Percentiles rank a stretch among this genome's conserved stretches.
These are phyloP conservation scores for Colletotrichum sidae DNA, from an alignment of 2,329 filamentous ascomycete genomes.

Conservation along the genomic window DNA sequence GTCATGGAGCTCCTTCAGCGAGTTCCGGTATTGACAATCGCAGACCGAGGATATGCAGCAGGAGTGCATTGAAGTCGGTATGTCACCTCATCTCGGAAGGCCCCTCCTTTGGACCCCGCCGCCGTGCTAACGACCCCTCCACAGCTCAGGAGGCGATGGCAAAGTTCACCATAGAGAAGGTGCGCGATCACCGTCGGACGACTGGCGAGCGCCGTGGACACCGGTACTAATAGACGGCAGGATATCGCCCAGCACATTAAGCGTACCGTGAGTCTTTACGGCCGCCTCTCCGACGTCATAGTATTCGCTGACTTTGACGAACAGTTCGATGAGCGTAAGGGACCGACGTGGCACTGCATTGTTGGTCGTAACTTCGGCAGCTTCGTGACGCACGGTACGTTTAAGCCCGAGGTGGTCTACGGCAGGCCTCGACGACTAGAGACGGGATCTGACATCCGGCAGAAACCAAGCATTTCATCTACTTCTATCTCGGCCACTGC, in stretches of 20 bases:
- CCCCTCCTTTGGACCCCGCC: slow-evolving; percentile 10
- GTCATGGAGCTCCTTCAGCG: neutral
- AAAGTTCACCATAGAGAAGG: slow-evolving; percentile 73
- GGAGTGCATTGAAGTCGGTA: slow-evolving; percentile 96
- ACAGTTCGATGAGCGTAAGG: slow-evolving; percentile 96
- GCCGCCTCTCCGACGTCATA: slow-evolving; percentile 5
- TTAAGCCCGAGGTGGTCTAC: neutral
- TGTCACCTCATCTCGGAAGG: slow-evolving; percentile 50
- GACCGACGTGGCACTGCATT: slow-evolving; percentile 99
- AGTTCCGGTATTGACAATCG: slow-evolving; percentile 43
- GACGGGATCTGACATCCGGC: slow-evolving; percentile 34
- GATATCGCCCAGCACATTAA: slow-evolving; percentile 98
- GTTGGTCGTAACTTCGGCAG: slow-evolving; percentile 98
- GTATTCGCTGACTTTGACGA: slow-evolving; percentile 15
- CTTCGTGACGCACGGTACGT: slow-evolving; percentile 95
- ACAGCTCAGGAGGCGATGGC: slow-evolving; percentile 72
- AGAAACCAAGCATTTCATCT: slow-evolving; percentile 99
- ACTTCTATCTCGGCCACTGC: slow-evolving; percentile 99
- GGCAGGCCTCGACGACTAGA: no score
- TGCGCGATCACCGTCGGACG: slow-evolving; percentile 41
- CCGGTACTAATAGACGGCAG: slow-evolving; percentile 55
- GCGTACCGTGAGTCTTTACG: slow-evolving; percentile 74
- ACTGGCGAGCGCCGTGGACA: slow-evolving; percentile 19
- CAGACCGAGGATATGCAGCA: slow-evolving; percentile 98
- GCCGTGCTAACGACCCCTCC: slow-evolving; percentile 36